phyloP scores from a whole-genome alignment of 805 yeast genomes.

The Kluyveromyces siamensis region DNA sequence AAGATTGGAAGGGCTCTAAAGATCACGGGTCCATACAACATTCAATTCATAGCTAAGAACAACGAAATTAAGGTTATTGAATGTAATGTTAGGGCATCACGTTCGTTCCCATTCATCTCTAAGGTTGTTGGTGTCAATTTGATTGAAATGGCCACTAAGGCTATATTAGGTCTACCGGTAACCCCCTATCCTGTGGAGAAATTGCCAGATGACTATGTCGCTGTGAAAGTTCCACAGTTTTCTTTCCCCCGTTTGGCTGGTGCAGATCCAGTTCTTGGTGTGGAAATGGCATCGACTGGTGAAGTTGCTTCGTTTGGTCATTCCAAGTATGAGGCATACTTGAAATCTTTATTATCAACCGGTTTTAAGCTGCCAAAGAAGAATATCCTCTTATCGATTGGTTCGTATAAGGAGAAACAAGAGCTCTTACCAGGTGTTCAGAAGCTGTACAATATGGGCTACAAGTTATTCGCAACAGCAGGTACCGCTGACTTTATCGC shows the following conservation, averaged over 20 bases:
- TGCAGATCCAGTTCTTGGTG: constrained; percentile 96
- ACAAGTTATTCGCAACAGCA: constrained; percentile 89
- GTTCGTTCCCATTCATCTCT: constrained; percentile 97
- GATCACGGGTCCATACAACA: constrained; percentile 95
- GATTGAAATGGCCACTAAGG: constrained; percentile 96
- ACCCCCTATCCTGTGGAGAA: constrained; percentile 84
- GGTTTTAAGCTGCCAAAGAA: constrained; percentile 94
- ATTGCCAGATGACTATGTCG: constrained; percentile 90
- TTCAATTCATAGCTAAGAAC: constrained; percentile 92
- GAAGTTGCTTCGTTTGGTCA: constrained; percentile 97
- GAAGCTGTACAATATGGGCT: constrained; percentile 76
- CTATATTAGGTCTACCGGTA: constrained; percentile 80
- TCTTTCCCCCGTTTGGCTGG: constrained; percentile 95
- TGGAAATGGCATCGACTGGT: constrained; percentile 99
- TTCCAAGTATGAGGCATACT: constrained; percentile 93
- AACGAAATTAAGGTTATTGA: constrained; percentile 95
- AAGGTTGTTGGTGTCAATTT: constrained; percentile 94
- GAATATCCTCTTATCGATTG: constrained; percentile 87
- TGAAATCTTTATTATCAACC: constrained; percentile 88
- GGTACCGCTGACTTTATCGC: constrained; percentile 98
- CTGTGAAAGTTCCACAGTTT: constrained; percentile 94
- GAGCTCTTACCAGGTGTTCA: constrained; percentile 85
- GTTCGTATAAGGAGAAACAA: constrained; percentile 92
- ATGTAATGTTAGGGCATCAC: constrained; percentile 98
- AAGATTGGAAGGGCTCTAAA: constrained; percentile 92